Evolutionary conservation across 2,329 filamentous ascomycete species (phyloP).

Genomic region (Aspergillus sp.): DNA sequence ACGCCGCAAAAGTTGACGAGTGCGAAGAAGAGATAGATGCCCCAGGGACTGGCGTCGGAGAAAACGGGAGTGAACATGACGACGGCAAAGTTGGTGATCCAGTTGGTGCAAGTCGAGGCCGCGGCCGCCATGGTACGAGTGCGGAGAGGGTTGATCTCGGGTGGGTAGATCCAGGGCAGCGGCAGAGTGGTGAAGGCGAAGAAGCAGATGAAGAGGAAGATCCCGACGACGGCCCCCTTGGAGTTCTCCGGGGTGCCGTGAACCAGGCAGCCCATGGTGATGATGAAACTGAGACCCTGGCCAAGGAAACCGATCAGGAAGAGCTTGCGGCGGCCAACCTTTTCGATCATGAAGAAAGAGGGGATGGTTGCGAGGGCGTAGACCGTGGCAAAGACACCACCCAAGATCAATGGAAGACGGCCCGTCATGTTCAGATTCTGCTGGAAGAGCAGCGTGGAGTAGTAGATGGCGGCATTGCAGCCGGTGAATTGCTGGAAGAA

Average conservation of each 20-base stretch:
- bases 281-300: slow-evolving; percentile 28
- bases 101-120: slow-evolving; percentile 46
- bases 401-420: slow-evolving; percentile 17
- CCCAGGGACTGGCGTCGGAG: slow-evolving; percentile 27
- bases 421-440: slow-evolving; percentile 24
- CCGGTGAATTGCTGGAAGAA: slow-evolving; percentile 41
- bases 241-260: slow-evolving; percentile 14
- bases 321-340: slow-evolving; percentile 36
- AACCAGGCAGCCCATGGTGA: slow-evolving; percentile 30
- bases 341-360: slow-evolving; percentile 25
- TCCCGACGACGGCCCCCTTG: slow-evolving; percentile 46
- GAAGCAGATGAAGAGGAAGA: slow-evolving; percentile 62
- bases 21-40: slow-evolving; percentile 37
- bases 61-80: slow-evolving; percentile 44
- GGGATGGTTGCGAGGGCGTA: slow-evolving; percentile 23
- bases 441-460: slow-evolving; percentile 40
- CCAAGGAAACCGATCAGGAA: slow-evolving; percentile 27
- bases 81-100: slow-evolving; percentile 48
- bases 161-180: slow-evolving; percentile 49
- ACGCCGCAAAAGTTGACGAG: slow-evolving; percentile 36
- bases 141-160: slow-evolving; percentile 48
- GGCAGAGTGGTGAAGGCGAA: slow-evolving; percentile 60
- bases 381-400: slow-evolving; percentile 22
- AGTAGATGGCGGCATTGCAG: slow-evolving; percentile 42
- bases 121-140: slow-evolving; percentile 48